Percentiles rank a stretch among this genome's conserved stretches.
These are phyloP conservation scores for Fusarium neocosmosporiellum DNA, from an alignment of 2,329 filamentous ascomycete species.

Conservation along the genomic window DNA sequence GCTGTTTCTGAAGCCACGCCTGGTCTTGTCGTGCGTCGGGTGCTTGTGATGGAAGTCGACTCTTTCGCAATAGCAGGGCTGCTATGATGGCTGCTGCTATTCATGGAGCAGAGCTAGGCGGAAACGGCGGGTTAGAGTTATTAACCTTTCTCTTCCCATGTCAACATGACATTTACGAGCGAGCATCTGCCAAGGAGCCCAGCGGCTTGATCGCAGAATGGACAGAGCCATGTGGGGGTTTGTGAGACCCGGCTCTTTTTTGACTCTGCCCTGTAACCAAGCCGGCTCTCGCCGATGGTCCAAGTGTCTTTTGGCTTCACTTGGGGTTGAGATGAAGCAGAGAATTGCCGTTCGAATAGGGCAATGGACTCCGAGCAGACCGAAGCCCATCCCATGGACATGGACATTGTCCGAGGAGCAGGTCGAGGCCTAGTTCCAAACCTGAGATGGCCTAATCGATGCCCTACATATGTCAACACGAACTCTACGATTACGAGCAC, in stretches of 20 bases:
- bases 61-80: not conserved
- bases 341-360: not conserved
- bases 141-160: not conserved
- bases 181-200: not conserved
- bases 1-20: constrained; percentile 34
- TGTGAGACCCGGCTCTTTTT: constrained; percentile 17
- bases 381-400: not conserved
- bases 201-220: not conserved
- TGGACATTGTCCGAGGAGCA: not conserved
- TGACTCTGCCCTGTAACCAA: constrained; percentile 18
- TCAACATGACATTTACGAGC: not conserved
- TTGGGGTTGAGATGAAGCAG: not conserved
- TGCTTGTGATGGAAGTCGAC: constrained; percentile 5
- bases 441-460: not conserved
- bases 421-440: not conserved
- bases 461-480: not conserved
- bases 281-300: constrained; percentile 34
- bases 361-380: not conserved
- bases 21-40: constrained; percentile 19
- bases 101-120: not conserved
- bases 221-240: constrained; percentile 15
- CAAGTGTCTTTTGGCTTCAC: constrained; percentile 4
- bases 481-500: constrained; percentile 1
- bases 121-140: not conserved
- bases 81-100: not conserved